phyloP scores from a whole-genome alignment of 2,329 filamentous ascomycete genomes.

The Monosporascus sp. region DNA sequence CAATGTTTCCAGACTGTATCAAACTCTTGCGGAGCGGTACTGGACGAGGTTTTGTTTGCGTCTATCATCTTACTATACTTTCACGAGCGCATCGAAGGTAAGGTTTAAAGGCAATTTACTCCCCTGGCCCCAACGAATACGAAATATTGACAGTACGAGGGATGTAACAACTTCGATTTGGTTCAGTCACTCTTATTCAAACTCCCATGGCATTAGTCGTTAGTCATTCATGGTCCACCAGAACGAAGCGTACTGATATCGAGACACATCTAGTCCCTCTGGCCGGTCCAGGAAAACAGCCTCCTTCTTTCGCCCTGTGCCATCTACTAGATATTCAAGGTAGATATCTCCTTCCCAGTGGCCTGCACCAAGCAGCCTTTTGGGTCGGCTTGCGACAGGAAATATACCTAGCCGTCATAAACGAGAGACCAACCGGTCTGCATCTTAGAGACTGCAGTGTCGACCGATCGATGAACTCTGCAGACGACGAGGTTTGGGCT shows the following conservation, averaged over 20 bases:
- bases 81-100: not conserved
- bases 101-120: not conserved
- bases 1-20: not conserved
- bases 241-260: not conserved
- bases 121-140: not conserved
- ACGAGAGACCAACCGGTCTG: slow-evolving; percentile 9
- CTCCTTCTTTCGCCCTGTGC: not conserved
- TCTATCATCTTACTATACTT: not conserved
- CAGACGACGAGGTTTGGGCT: slow-evolving; percentile 15
- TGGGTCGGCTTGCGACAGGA: slow-evolving; percentile 14
- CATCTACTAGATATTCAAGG: not conserved
- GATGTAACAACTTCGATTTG: too few relatives aligned
- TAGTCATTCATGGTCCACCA: not conserved
- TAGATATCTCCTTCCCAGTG: not conserved
- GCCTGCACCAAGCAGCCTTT: slow-evolving; percentile 3
- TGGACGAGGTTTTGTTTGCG: not conserved
- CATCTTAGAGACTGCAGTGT: not conserved
- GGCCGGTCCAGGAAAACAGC: too few relatives aligned
- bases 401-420: slow-evolving; percentile 15
- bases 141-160: too few relatives aligned
- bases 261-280: not conserved
- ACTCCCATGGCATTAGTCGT: not conserved
- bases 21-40: not conserved
- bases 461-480: not conserved
- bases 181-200: not conserved